Evolutionary conservation across 805 yeast genomes (phyloP), one percentile per base, ranked within the genome.

Genomic region (Barnettozyma populi): DNA sequence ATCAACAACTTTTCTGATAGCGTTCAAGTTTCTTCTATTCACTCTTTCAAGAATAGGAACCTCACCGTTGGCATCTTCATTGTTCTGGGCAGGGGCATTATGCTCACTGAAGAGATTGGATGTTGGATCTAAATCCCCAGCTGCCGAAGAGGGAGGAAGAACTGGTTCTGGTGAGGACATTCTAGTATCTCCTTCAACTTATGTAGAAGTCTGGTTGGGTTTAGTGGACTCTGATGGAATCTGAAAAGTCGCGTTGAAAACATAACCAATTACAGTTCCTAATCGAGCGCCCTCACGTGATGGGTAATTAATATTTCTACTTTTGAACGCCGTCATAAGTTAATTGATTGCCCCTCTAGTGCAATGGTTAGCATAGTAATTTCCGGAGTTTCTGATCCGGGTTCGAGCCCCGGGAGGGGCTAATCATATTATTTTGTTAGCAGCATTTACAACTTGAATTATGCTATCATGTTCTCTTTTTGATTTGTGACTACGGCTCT

Each of bases 1-100:
- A 69, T 94, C 99, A 24, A 79, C 79, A 24, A 94, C 96, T 62
- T 86, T 88, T 24, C 95, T 90, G 46, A 92, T 87, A 24, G 81
- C 80, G 49, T 78, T 73, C 50, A 83, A 70, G 51, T 79, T 77
- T 59, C 84, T 75, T 68, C 85, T 75, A 58, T 75, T 68, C 50
- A 72, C 61, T 27, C 68, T 55, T 21, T 65, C 64, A 1, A 59
- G 48, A 20, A 19, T 53, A 4, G 36, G 48, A 32, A 55, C 50
- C 24, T 52, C 49, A 14, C 35, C 43, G 9, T 44, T 46, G 3
- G 40, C 54, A 20, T 44, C 47, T 11, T 46, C 52, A 19, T 41
- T 45, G 29, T 47, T 38, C 23, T 14, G 23, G 23, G 23, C 42
- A 6, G 34, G 11, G 19, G 9, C 13, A 14, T 21, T 20, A 18